Percentiles rank a stretch among this genome's conserved stretches.
phyloP scores from a whole-genome alignment of 495 filamentous ascomycete genomes.

The Cryomyces minteri region DNA sequence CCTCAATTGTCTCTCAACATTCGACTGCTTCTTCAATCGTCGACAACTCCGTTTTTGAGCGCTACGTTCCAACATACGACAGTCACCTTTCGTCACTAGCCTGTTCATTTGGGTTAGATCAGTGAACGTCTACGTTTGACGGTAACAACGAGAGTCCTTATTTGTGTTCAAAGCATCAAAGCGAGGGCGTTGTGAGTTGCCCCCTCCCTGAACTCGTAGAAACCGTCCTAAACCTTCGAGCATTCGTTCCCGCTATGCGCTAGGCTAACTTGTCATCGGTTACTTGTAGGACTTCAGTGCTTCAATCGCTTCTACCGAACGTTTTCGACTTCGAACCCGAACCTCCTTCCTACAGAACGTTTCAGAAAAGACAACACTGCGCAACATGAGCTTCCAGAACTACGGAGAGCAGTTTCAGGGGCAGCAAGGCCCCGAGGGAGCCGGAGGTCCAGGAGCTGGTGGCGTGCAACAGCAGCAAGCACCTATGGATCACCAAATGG shows the following conservation, averaged over 20 bases:
- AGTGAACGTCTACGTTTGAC: background rate
- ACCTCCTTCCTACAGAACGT: background rate
- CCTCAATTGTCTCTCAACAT: background rate
- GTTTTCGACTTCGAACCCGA: background rate
- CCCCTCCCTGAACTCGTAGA: background rate
- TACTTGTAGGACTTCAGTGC: background rate
- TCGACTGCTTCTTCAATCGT: background rate
- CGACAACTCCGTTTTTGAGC: background rate
- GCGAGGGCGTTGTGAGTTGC: background rate
- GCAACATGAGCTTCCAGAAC: conserved; percentile 11
- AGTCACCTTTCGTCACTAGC: background rate
- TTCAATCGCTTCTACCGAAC: background rate
- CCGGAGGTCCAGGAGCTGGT: conserved; percentile 7
- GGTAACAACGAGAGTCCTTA: background rate
- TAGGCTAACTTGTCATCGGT: background rate
- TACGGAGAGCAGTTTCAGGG: conserved; percentile 13
- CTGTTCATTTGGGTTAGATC: background rate
- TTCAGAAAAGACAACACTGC: background rate
- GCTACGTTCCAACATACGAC: too few species aligned
- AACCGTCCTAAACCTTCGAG: background rate
- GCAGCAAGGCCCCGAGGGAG: conserved; percentile 15
- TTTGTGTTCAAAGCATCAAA: background rate
- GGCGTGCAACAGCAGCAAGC: conserved; percentile 9
- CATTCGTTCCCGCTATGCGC: background rate
- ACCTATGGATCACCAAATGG: conserved; percentile 27